A percentile compares a stretch with the other conserved stretches of the same genome.
Conservation (phyloP, 441 rosid genomes). For the Biscutella auriculata region DNA sequence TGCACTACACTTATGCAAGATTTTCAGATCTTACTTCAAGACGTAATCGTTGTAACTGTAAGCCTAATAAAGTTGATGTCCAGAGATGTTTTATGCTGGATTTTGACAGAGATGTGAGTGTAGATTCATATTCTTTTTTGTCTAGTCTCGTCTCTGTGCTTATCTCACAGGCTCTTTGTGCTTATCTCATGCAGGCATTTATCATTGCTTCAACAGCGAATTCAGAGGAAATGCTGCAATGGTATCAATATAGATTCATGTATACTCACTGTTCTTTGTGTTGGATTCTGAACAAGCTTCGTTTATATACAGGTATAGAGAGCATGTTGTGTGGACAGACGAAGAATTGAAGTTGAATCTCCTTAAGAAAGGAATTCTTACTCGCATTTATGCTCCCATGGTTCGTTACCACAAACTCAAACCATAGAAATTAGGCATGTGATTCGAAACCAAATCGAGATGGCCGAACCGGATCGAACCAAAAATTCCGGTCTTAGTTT, state of each 20-base stretch:
- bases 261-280: background rate
- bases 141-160: background rate
- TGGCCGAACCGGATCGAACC: no score
- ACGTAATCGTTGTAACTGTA: constrained; percentile 96
- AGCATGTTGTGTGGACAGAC: constrained; percentile 73
- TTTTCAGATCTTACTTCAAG: constrained; percentile 94
- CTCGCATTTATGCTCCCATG: constrained; percentile 72
- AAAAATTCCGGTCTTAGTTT: no score
- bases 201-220: constrained; percentile 86
- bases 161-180: no score
- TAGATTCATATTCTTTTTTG: background rate
- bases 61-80: constrained; percentile 80
- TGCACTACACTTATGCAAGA: constrained; percentile 74
- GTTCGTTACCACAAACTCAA: constrained; percentile 27
- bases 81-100: constrained; percentile 92
- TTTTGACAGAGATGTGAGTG: constrained; percentile 83
- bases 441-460: no score
- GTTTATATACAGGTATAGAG: constrained; percentile 50
- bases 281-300: constrained; percentile 5
- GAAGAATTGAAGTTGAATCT: constrained; percentile 45
- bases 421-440: no score
- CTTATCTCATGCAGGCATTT: constrained; percentile 64
- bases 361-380: constrained; percentile 61
- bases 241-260: constrained; percentile 29
- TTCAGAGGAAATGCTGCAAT: constrained; percentile 81